Percentiles rank a stretch among this genome's conserved stretches.
These are phyloP conservation scores for Rachicladosporium sp. DNA, from an alignment of 2,329 filamentous ascomycete species.

Conservation along the genomic window DNA sequence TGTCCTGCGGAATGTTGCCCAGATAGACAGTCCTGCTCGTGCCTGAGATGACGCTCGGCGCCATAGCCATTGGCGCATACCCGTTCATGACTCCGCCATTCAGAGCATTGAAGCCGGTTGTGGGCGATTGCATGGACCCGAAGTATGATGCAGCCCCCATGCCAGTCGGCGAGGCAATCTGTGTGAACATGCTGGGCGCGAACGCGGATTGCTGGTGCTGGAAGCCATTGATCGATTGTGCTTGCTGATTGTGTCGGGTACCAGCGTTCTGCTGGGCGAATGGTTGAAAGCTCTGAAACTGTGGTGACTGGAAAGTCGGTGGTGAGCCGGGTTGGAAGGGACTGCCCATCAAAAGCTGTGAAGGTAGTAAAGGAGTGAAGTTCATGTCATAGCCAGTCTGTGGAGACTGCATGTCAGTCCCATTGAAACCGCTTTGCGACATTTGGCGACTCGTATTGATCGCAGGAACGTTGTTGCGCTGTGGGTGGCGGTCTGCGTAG, in stretches of 20 bases:
- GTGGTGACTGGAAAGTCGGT: slow-evolving; percentile 75
- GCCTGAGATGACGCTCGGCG: slow-evolving; percentile 69
- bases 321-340: slow-evolving; percentile 94
- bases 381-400: slow-evolving; percentile 94
- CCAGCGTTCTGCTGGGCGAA: slow-evolving; percentile 51
- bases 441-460: slow-evolving; percentile 68
- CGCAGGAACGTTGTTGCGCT: slow-evolving; percentile 70
- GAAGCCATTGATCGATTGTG: slow-evolving; percentile 59
- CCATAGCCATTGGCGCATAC: slow-evolving; percentile 52
- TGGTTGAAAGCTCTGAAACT: slow-evolving; percentile 73
- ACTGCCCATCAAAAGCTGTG: slow-evolving; percentile 84
- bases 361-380: slow-evolving; percentile 90
- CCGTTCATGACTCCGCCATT: slow-evolving; percentile 28
- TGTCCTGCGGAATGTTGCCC: slow-evolving; percentile 97
- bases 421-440: slow-evolving; percentile 37
- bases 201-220: slow-evolving; percentile 55
- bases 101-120: slow-evolving; percentile 55
- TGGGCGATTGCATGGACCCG: slow-evolving; percentile 76
- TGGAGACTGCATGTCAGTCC: slow-evolving; percentile 67
- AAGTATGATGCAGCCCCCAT: slow-evolving; percentile 70
- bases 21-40: slow-evolving; percentile 95
- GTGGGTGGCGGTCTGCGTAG: slow-evolving; percentile 76
- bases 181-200: slow-evolving; percentile 73
- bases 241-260: slow-evolving; percentile 37
- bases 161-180: slow-evolving; percentile 72